Percentiles rank a stretch among this genome's conserved stretches.
Conservation (phyloP, 768 basidiomycete species). For the Chiua virens region DNA sequence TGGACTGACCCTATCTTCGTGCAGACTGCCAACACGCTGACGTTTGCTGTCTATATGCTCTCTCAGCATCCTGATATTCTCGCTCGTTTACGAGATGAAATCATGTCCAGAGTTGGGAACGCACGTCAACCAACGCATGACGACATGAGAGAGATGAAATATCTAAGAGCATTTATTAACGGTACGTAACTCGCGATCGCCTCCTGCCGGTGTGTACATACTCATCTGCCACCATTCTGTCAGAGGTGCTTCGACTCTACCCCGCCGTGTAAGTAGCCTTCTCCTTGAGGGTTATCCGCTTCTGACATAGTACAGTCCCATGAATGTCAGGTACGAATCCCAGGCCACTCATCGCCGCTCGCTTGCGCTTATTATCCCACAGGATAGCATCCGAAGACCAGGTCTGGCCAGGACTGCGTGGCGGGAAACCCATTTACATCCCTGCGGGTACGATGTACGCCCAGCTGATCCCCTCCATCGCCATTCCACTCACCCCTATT, state of each 20-base stretch:
- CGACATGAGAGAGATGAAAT: slow-evolving; percentile 63
- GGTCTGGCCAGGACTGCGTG: slow-evolving; percentile 20
- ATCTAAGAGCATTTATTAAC: slow-evolving; percentile 62
- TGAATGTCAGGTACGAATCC: slow-evolving; percentile 19
- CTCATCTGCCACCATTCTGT: background rate
- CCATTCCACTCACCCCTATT: background rate
- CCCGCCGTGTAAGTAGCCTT: slow-evolving; percentile 26
- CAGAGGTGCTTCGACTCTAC: slow-evolving; percentile 35
- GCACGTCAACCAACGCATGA: slow-evolving; percentile 51
- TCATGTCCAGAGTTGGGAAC: slow-evolving; percentile 50
- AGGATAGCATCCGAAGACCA: slow-evolving; percentile 18
- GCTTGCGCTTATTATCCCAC: background rate
- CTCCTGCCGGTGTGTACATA: background rate
- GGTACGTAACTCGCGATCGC: slow-evolving; percentile 34
- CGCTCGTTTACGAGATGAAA: slow-evolving; percentile 53
- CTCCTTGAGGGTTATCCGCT: background rate
- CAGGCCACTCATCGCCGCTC: too few relatives aligned
- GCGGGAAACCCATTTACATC: slow-evolving; percentile 52
- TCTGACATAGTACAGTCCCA: slow-evolving; percentile 18
- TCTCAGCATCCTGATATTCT: slow-evolving; percentile 46
- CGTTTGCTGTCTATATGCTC: background rate
- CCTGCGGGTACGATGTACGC: slow-evolving; percentile 39
- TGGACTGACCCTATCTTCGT: background rate
- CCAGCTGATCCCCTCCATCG: background rate
- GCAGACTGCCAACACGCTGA: slow-evolving; percentile 34